These are phyloP conservation scores for Yueomyces sinensis DNA, from an alignment of 805 yeast genomes.

Conservation along the genomic window DNA sequence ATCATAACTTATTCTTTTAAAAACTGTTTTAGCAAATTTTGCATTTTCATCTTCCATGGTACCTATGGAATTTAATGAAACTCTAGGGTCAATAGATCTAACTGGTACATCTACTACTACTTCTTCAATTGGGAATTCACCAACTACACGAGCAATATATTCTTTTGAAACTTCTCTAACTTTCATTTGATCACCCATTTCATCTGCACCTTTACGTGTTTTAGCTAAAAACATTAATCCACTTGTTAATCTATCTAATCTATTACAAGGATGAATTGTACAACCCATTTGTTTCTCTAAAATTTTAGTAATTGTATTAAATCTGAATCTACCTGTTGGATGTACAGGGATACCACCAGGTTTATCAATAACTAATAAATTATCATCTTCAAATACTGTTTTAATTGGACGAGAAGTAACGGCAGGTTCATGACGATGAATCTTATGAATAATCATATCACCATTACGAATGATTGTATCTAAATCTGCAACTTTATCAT, in stretches of 20 bases:
- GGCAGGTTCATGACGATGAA: slow-evolving; percentile 87
- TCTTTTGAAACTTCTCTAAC: slow-evolving; percentile 67
- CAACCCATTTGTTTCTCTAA: slow-evolving; percentile 57
- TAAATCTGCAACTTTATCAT: slow-evolving; percentile 45
- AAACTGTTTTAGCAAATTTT: slow-evolving; percentile 63
- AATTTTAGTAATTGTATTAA: slow-evolving; percentile 63
- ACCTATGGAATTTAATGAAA: slow-evolving; percentile 47
- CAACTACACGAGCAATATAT: slow-evolving; percentile 79
- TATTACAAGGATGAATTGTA: slow-evolving; percentile 71
- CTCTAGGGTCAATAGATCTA: slow-evolving; percentile 57
- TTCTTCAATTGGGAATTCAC: slow-evolving; percentile 61
- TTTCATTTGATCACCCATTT: slow-evolving; percentile 54
- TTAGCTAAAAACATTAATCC: slow-evolving; percentile 90
- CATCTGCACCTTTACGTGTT: slow-evolving; percentile 65
- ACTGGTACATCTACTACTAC: slow-evolving; percentile 56
- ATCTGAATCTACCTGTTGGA: slow-evolving; percentile 79
- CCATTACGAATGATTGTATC: slow-evolving; percentile 69
- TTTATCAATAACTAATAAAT: slow-evolving; percentile 73
- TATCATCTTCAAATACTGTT: slow-evolving; percentile 62
- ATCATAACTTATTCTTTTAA: slow-evolving; percentile 56
- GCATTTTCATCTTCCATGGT: slow-evolving; percentile 22
- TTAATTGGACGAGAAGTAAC: slow-evolving; percentile 45
- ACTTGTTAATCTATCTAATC: slow-evolving; percentile 82
- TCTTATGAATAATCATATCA: slow-evolving; percentile 62
- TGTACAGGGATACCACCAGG: slow-evolving; percentile 95